A percentile compares a stretch with the other conserved stretches of the same genome.
Conservation (phyloP, 1,284 basidiomycete species). For the Trametes pubescens region DNA sequence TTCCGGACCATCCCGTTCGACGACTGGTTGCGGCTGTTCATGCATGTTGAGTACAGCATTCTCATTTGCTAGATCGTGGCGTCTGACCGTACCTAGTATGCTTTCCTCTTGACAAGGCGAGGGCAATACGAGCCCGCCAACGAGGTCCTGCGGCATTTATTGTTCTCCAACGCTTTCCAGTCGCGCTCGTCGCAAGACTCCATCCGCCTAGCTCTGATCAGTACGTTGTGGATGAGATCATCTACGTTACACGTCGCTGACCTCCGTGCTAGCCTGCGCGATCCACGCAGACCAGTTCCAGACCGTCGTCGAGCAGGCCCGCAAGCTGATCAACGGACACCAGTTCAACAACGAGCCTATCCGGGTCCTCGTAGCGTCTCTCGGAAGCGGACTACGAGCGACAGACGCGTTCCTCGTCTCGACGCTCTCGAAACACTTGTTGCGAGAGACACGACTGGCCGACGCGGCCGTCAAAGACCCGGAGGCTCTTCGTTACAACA, state of each 20-base stretch:
- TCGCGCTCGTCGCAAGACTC: conserved; percentile 70
- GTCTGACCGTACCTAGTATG: conserved; percentile 64
- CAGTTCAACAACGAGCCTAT: conserved; percentile 87
- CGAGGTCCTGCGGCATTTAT: conserved; percentile 83
- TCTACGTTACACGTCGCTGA: background rate
- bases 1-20: conserved; percentile 89
- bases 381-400: conserved; percentile 72
- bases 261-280: conserved; percentile 66
- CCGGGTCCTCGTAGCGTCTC: conserved; percentile 74
- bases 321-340: conserved; percentile 74
- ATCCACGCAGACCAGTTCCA: conserved; percentile 63
- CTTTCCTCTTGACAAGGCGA: conserved; percentile 78
- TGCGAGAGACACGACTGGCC: conserved; percentile 76
- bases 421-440: conserved; percentile 82
- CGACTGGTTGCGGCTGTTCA: conserved; percentile 86
- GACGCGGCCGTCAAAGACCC: conserved; percentile 70
- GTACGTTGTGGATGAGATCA: conserved; percentile 52
- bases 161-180: conserved; percentile 82
- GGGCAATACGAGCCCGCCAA: conserved; percentile 74
- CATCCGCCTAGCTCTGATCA: conserved; percentile 75
- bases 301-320: conserved; percentile 72
- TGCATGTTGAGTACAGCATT: conserved; percentile 66
- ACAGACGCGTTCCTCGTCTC: conserved; percentile 80
- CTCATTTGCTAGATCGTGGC: background rate
- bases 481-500: conserved; percentile 67